Base-by-base conservation (phyloP, 495 filamentous ascomycete species). In the Geopyxis carbonaria region DNA sequence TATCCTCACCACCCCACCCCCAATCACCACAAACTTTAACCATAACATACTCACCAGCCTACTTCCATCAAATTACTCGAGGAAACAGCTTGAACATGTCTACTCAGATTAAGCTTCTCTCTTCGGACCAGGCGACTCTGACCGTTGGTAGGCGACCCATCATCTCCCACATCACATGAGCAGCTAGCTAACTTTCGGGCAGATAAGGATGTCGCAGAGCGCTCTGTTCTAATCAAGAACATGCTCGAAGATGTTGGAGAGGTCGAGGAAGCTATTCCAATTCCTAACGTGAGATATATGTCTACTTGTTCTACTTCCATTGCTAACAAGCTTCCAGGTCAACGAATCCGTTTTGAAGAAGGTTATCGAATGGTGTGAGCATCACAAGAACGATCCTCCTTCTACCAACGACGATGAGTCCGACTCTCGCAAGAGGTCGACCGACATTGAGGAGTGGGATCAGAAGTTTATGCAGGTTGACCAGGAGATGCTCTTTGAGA, bases 381-480 rank as follows among this genome's bases (percentile, higher is more conserved):
- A 95, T 55, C 89, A 97, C 72, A 77, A 78, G 58, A 71, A 70
- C 52, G 89, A 97, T 58, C 80, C 89, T 31, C 69, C 74, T 13
- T 66, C 72, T 28, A 59, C 73, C 28, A 65, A 72, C 38, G 81
- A 87, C 36, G 89, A 97, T 38, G 87, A 97, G 44, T 78, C 84
- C 47, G 89, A 97, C 55, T 79, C 70, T 25, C 81, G 91, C 45
- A 93, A 93, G 69, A 93, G 93, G 73, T 91, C 84, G 0, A 94
- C 89, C 15, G 89, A 95, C 37, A 97, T 97, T 51, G 89, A 94
- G 28, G 89, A 97, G 63, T 97, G 89, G 89, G 89, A 97, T 50
- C 89, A 94, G 60, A 97, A 97, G 59, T 97, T 94, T 59, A 97
- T 95, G 89, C 89, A 95, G 61, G 89, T 97, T 6, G 89, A 97